Conservation (phyloP, 495 filamentous ascomycete genomes). For the Hypoxylon cercidicola region DNA sequence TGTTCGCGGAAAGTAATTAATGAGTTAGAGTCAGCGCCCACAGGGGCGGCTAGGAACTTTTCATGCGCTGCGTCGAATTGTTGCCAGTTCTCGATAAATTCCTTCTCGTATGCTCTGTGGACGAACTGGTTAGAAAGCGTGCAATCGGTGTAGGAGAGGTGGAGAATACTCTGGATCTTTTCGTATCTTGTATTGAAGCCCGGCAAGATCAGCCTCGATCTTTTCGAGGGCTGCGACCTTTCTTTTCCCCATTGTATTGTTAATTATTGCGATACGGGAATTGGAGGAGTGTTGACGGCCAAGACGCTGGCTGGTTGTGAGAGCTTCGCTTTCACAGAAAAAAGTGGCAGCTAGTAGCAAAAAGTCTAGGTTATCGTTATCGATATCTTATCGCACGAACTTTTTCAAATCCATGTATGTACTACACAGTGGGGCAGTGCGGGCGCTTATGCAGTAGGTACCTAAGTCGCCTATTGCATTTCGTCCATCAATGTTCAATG, state of each 20-base stretch:
- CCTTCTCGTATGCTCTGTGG: slow-evolving; percentile 42
- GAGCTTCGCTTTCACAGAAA: neutral
- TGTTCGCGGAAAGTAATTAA: slow-evolving; percentile 84
- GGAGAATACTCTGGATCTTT: slow-evolving; percentile 43
- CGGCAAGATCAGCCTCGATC: slow-evolving; percentile 82
- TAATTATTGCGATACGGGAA: slow-evolving; percentile 28
- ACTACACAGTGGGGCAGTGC: too few relatives aligned
- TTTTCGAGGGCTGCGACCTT: slow-evolving; percentile 93
- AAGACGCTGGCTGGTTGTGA: neutral
- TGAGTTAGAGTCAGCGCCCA: slow-evolving; percentile 74
- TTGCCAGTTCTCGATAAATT: slow-evolving; percentile 69
- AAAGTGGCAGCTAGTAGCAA: neutral
- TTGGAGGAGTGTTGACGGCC: slow-evolving; percentile 4
- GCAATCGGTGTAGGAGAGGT: slow-evolving; percentile 31
- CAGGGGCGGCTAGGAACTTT: slow-evolving; percentile 86
- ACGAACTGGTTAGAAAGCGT: slow-evolving; percentile 39
- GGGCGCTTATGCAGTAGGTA: too few relatives aligned
- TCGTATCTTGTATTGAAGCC: slow-evolving; percentile 36
- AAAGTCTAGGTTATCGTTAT: slow-evolving; percentile 29
- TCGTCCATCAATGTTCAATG: neutral
- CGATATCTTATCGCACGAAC: slow-evolving; percentile 41
- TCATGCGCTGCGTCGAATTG: slow-evolving; percentile 92
- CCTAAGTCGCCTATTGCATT: slow-evolving; percentile 1
- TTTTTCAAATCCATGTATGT: neutral
- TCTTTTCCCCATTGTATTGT: slow-evolving; percentile 74